Conservation (phyloP, 2,329 filamentous ascomycete genomes). For the Colletotrichum eremochloae region DNA sequence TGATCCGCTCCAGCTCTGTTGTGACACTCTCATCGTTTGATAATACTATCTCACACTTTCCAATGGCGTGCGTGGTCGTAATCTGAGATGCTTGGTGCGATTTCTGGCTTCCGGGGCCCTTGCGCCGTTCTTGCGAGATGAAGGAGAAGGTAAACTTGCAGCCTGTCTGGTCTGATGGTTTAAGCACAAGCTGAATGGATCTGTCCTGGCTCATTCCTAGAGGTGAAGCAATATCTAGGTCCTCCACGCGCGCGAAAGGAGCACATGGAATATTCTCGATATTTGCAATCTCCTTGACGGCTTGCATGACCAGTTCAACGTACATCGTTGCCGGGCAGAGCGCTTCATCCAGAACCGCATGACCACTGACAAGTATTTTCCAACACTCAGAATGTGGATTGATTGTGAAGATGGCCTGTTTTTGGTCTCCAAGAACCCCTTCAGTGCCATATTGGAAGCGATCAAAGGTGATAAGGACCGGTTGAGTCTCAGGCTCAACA, state of each 20-base stretch:
- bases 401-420: too few species aligned
- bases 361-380: not conserved
- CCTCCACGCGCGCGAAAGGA: not conserved
- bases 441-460: too few species aligned
- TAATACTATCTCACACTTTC: not conserved
- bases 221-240: not conserved
- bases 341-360: not conserved
- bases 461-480: not conserved
- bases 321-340: constrained; percentile 3
- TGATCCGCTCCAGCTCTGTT: not conserved
- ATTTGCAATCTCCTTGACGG: not conserved
- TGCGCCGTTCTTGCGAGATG: not conserved
- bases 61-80: not conserved
- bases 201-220: not conserved
- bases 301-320: constrained; percentile 4
- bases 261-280: too few species aligned
- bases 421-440: not conserved
- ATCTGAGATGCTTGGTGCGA: not conserved
- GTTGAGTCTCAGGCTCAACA: not conserved
- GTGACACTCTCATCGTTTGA: not conserved
- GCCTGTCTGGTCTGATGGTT: not conserved
- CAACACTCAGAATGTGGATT: too few species aligned
- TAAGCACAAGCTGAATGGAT: not conserved
- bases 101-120: too few species aligned
- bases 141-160: not conserved